Base-by-base conservation (phyloP, 352 stramenopile species). In the Stramenopiles sp. region DNA sequence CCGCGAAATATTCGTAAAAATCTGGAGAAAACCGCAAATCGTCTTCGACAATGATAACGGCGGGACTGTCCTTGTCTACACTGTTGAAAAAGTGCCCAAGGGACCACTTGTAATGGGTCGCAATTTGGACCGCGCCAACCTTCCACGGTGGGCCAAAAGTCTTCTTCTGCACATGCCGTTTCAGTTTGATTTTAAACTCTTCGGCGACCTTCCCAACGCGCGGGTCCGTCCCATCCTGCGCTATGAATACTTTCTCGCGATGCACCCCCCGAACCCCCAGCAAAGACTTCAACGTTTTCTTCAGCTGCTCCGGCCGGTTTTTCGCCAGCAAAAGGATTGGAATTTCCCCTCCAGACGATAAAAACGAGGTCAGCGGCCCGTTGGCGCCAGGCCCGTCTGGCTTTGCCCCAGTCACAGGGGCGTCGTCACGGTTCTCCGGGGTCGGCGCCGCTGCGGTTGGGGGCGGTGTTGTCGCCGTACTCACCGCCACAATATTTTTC, bases 1-100 rank as follows among this genome's bases (percentile, higher is more conserved):
- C 49, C 33, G 49, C 34, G 36, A 80, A 80, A 37, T 76, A 80
- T 25, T 80, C 76, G 73, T 74, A 79, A 53, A 80, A 80, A 34
- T 80, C 78, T 3, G 74, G 74, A 34, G 36, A 73, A 74, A 80
- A 80, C 1, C 76, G 3, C n/a, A 80, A 75, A 37, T 80, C 78
- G 37, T 80, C 78, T 74, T 80, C 78, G 30, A 79, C 34, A 1
- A 80, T 78, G 34, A 80, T 74, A 6, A 80, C 31, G 1, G 73
- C 77, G 31, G 77, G 77, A 30, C 76, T 68, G 25, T 77, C 75
- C 12, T 34, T 25, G 1, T 1, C 3, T 34, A 77, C 68, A 32
- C 73, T 4, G 6, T 79, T 49, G 3, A 80, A 30, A 4, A 48
- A 71, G 18, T 73, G 18, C 2, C n/a, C 1, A 30, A 80, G 33